Percentiles rank a stretch among this genome's conserved stretches.
These are phyloP conservation scores for Schoenoplectus tabernaemontani DNA, from an alignment of 202 grass and related monocot species.

Conservation along the genomic window DNA sequence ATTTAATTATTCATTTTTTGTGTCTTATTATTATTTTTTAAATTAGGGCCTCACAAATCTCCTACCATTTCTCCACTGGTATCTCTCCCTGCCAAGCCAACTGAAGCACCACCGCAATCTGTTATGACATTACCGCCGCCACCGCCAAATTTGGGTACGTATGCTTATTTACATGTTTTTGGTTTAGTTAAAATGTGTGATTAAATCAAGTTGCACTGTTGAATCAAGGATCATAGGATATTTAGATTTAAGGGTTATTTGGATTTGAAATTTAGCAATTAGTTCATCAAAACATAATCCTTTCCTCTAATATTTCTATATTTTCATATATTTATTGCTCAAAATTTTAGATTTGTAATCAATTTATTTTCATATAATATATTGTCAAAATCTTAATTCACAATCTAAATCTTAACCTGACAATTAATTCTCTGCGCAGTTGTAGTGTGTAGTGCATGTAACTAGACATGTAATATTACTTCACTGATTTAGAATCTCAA, in stretches of 20 bases:
- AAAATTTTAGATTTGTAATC: background rate
- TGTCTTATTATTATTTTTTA: background rate
- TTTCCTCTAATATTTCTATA: background rate
- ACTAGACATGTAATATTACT: background rate
- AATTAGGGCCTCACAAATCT: slow-evolving; percentile 45
- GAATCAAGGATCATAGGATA: background rate
- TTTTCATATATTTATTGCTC: background rate
- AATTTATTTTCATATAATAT: background rate
- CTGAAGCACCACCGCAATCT: slow-evolving; percentile 42
- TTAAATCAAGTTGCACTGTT: background rate
- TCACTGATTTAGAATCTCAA: background rate
- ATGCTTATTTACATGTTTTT: background rate
- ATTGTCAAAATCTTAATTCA: background rate
- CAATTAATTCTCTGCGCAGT: background rate
- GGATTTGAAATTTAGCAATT: background rate
- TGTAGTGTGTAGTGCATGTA: background rate
- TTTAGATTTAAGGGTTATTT: background rate
- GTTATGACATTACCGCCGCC: slow-evolving; percentile 80
- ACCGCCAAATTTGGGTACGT: slow-evolving; percentile 76
- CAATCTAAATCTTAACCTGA: background rate
- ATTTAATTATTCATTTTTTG: slow-evolving; percentile 4
- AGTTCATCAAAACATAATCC: background rate
- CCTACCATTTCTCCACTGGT: slow-evolving; percentile 44
- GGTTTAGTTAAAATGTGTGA: background rate
- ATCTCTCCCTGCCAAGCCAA: slow-evolving; percentile 38